These are phyloP conservation scores for Boeremia lycopersici DNA, from an alignment of 2,329 filamentous ascomycete species.

Conservation along the genomic window DNA sequence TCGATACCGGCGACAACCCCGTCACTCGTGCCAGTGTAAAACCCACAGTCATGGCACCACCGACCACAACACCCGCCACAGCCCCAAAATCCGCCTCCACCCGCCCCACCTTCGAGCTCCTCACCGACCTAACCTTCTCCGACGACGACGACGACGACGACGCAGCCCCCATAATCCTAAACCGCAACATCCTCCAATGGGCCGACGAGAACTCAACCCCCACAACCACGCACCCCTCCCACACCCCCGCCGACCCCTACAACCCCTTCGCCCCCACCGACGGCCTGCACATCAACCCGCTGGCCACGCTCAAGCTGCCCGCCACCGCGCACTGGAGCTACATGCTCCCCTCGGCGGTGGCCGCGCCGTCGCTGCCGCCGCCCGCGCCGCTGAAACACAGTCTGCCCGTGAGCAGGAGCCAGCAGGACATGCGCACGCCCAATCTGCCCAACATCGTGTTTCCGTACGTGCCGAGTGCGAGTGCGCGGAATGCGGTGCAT, in stretches of 20 bases:
- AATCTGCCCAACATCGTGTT: conserved; percentile 42
- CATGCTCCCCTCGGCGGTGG: background rate
- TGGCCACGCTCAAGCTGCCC: conserved; percentile 37
- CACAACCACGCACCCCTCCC: background rate
- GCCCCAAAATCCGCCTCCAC: conserved; percentile 22
- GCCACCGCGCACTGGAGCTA: conserved; percentile 18
- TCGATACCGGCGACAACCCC: background rate
- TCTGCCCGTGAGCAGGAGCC: background rate
- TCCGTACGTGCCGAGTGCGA: conserved; percentile 36
- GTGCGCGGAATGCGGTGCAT: conserved; percentile 33
- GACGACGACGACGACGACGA: conserved; percentile 24
- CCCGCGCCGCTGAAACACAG: conserved; percentile 1
- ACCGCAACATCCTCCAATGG: conserved; percentile 48
- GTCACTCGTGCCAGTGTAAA: background rate
- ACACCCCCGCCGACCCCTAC: conserved; percentile 12
- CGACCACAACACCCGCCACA: background rate
- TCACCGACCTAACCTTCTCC: conserved; percentile 25
- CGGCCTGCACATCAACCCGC: conserved; percentile 37
- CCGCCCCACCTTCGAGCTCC: conserved; percentile 23
- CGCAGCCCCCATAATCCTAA: conserved; percentile 42
- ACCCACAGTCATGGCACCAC: background rate
- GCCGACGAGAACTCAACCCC: conserved; percentile 40
- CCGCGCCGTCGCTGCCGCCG: conserved; percentile 1
- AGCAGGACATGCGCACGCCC: conserved; percentile 26
- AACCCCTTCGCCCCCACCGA: conserved; percentile 26